These are phyloP conservation scores for Globisporangium spinosum DNA, from an alignment of 352 stramenopile species.

Conservation along the genomic window DNA sequence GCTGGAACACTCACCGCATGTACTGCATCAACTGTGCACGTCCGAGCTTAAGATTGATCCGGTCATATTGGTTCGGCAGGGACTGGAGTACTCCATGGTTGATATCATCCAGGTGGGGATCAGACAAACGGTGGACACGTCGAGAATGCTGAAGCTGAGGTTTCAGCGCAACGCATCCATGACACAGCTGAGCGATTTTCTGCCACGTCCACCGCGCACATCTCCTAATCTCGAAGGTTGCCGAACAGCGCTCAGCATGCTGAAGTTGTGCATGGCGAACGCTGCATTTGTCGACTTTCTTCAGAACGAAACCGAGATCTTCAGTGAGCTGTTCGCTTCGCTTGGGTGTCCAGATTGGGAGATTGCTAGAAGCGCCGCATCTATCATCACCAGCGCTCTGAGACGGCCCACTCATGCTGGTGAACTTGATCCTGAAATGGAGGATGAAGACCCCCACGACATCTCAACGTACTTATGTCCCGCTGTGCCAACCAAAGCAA, in stretches of 20 bases:
- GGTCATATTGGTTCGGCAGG: background rate
- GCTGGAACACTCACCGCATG: background rate
- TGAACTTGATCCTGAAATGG: background rate
- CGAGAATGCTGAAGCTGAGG: slow-evolving; percentile 3
- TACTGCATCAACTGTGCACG: slow-evolving; percentile 7
- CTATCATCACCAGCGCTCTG: background rate
- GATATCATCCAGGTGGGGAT: slow-evolving; percentile 11
- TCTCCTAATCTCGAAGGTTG: background rate
- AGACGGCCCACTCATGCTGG: background rate
- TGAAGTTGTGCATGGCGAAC: slow-evolving; percentile 8
- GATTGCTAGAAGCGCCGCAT: background rate
- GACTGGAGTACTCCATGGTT: background rate
- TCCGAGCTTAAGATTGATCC: slow-evolving; percentile 8
- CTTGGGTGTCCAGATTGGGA: slow-evolving; percentile 18
- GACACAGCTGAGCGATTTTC: slow-evolving; percentile 1
- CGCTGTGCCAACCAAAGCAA: background rate
- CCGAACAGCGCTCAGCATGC: slow-evolving; percentile 1
- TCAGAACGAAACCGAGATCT: slow-evolving; percentile 16
- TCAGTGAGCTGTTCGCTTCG: slow-evolving; percentile 19
- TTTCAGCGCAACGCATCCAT: background rate
- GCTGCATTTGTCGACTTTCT: slow-evolving; percentile 6
- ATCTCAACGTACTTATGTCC: slow-evolving; percentile 5
- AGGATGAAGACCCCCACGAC: background rate
- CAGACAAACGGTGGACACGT: slow-evolving; percentile 1
- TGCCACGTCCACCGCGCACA: background rate